phyloP scores from a whole-genome alignment of 1,139 yeast species.

The Lodderomyces orthopsilosis region DNA sequence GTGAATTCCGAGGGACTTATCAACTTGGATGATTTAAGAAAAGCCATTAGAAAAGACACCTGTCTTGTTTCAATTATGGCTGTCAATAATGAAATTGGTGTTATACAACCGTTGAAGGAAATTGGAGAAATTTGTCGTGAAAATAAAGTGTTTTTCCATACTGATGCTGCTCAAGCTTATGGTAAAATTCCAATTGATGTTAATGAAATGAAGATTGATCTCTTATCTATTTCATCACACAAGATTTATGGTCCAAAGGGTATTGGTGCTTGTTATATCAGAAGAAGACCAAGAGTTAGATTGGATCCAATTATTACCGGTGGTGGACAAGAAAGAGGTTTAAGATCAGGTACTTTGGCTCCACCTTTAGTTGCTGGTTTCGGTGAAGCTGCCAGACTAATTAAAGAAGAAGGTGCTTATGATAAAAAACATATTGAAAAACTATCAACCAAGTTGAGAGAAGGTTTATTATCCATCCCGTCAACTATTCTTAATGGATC shows the following conservation, averaged over 20 bases:
- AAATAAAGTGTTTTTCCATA: constrained; percentile 90
- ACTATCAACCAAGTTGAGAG: constrained; percentile 69
- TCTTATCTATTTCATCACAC: constrained; percentile 92
- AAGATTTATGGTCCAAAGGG: constrained; percentile 99
- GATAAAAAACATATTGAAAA: constrained; percentile 69
- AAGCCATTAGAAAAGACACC: constrained; percentile 88
- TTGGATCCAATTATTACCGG: constrained; percentile 92
- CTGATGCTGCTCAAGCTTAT: constrained; percentile 98
- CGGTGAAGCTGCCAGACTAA: constrained; percentile 94
- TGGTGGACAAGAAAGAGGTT: constrained; percentile 99
- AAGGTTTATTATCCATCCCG: constrained; percentile 75
- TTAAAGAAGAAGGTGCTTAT: constrained; percentile 66
- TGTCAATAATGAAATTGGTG: constrained; percentile 97
- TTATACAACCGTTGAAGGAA: constrained; percentile 91
- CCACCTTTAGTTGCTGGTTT: constrained; percentile 95
- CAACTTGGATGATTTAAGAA: constrained; percentile 70
- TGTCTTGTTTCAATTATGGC: constrained; percentile 94
- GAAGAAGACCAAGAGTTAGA: constrained; percentile 98
- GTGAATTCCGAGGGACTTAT: constrained; percentile 81
- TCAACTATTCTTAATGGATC: constrained; percentile 92
- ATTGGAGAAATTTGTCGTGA: constrained; percentile 86
- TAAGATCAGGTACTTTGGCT: constrained; percentile 94
- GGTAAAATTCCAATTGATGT: constrained; percentile 94
- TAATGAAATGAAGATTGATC: constrained; percentile 87
- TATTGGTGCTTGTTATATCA: constrained; percentile 89